Evolutionary conservation across 169 alveolate genomes (phyloP), one percentile per base, ranked within the genome.

Genomic region (Cytauxzoon felis): DNA sequence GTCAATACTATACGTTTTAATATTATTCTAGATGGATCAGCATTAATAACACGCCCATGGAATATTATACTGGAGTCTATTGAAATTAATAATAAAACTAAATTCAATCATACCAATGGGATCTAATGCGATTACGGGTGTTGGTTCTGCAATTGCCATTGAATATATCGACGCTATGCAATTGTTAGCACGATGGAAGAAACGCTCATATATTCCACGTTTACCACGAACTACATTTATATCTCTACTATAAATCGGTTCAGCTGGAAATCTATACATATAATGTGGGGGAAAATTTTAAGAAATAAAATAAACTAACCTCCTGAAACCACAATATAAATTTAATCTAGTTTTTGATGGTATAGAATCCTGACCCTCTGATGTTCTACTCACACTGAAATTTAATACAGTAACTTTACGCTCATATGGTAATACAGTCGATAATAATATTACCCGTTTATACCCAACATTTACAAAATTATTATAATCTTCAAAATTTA

Each of bases 1-100:
- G 99, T 96, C 41, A 97, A 90, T 24, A 96, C 89, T 11, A 96
- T 95, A 62, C 99, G 91, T 87, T 97, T 97, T 64, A 97, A 78
- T 27, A 97, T 93, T 42, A 96, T 71, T 79, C 97, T 90, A 78
- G 88, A 90, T 47, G 98, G 96, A 72, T 94, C 97, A 24, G 96
- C 85, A 40, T 88, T 91, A 18, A 82, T 64, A 5, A 95, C 92
- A 29, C 82, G 76, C 6, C 99, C 99, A 54, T 92, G 88, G 6
- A 93, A 82, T 16, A 78, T 66, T 33, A 82, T 38, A 38, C 52
- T 53, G 2, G 40, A 53, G 6, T 21, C 68, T 42, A 21, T 6
- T 43, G 3, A 43, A 43, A 43, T 3, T 3, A 43, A 29, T 21
- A 3, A 21, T 21, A 43, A 3, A 5, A 38, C 13, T 38, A 38